phyloP scores from a whole-genome alignment of 192 early-diverging fungal genomes.

The Coemansia sp. region DNA sequence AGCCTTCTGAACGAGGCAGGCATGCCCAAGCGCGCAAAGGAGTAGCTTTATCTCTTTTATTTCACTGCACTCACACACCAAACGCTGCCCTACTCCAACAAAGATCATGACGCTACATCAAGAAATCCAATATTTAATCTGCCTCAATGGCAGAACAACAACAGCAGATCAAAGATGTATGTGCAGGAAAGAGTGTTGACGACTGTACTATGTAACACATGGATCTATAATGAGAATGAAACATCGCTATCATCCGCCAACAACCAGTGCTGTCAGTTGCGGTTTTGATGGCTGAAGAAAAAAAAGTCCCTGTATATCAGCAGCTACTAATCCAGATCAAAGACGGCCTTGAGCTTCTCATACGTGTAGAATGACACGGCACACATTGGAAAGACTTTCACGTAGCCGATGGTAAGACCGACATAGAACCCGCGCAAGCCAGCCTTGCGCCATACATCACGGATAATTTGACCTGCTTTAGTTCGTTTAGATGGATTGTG shows the following conservation, averaged over 20 bases:
- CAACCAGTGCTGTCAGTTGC: too few species aligned
- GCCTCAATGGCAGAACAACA: too few species aligned
- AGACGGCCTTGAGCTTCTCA: constrained; percentile 57
- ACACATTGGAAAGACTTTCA: constrained; percentile 94
- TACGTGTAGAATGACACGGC: constrained; percentile 88
- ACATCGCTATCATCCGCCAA: too few species aligned
- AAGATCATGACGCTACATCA: too few species aligned
- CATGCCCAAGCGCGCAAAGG: constrained; percentile 44
- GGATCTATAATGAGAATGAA: too few species aligned
- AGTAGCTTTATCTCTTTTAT: neutral
- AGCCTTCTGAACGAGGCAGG: constrained; percentile 46
- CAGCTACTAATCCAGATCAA: constrained; percentile 40
- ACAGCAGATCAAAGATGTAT: too few species aligned
- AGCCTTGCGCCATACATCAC: constrained; percentile 62
- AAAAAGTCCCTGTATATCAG: neutral
- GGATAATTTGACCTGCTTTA: constrained; percentile 61
- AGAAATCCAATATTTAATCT: too few species aligned
- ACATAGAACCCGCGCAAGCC: constrained; percentile 92
- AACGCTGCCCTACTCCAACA: too few species aligned
- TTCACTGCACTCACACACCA: too few species aligned
- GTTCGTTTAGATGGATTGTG: constrained; percentile 56
- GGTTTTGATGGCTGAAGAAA: too few species aligned
- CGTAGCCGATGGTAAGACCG: constrained; percentile 94
- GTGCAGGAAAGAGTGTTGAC: too few species aligned
- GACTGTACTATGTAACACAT: too few species aligned